Percentiles rank a stretch among this genome's conserved stretches.
These are phyloP conservation scores for Quercus gilva DNA, from an alignment of 306 rosid genomes.

Conservation along the genomic window DNA sequence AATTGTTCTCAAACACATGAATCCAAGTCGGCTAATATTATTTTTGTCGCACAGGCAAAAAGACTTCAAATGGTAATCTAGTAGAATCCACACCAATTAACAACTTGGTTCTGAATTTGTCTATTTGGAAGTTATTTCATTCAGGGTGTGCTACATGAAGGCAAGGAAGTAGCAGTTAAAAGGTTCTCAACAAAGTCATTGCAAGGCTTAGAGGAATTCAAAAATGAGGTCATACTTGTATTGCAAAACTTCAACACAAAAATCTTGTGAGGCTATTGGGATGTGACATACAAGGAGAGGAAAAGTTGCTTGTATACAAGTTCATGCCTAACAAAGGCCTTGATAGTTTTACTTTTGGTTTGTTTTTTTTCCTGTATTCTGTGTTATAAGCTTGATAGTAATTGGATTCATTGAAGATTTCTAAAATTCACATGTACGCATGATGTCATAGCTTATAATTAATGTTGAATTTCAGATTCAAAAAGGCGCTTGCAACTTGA, in stretches of 20 bases:
- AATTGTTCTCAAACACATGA: no score
- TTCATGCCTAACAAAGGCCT: conserved; percentile 64
- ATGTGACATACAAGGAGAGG: conserved; percentile 49
- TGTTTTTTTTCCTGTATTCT: conserved; percentile 2
- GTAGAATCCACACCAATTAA: no score
- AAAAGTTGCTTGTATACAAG: conserved; percentile 56
- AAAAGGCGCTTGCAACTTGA: conserved; percentile 33
- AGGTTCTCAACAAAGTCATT: conserved; percentile 54
- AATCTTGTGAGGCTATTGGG: conserved; percentile 67
- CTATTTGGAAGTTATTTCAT: conserved; percentile 1
- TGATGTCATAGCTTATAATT: neutral
- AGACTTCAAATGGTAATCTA: no score
- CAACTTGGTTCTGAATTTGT: no score
- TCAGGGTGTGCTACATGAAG: conserved; percentile 60
- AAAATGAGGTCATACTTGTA: conserved; percentile 51
- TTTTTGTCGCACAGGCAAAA: no score
- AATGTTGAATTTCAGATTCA: conserved; percentile 22
- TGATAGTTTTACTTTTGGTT: conserved; percentile 54
- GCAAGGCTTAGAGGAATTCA: conserved; percentile 68
- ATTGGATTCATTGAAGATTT: neutral
- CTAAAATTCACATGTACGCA: neutral
- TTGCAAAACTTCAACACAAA: conserved; percentile 64
- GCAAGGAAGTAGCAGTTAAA: conserved; percentile 58
- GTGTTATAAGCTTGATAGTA: neutral
- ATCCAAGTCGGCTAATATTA: no score